Conservation (phyloP, 768 basidiomycete species). For the Podaxis sp. region DNA sequence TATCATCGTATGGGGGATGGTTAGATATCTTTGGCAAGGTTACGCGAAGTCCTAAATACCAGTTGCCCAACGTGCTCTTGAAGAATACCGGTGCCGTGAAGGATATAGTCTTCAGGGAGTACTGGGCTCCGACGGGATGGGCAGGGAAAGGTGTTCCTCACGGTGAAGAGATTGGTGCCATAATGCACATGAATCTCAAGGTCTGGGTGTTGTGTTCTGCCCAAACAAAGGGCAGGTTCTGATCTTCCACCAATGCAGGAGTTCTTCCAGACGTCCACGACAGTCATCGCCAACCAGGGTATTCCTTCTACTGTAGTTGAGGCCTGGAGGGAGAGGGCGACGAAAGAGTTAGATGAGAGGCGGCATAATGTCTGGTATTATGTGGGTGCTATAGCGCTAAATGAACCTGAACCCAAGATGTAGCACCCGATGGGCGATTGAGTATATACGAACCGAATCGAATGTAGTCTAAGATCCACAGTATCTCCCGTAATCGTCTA, state of each 20-base stretch:
- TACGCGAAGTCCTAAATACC: slow-evolving; percentile 15
- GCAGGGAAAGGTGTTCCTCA: background rate
- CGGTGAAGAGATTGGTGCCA: slow-evolving; percentile 7
- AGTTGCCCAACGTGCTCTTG: slow-evolving; percentile 11
- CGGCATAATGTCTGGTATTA: slow-evolving; percentile 3
- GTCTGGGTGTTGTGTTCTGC: background rate
- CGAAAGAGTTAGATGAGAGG: slow-evolving; percentile 8
- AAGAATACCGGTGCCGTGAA: background rate
- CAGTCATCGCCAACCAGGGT: background rate
- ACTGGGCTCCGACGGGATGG: slow-evolving; percentile 3
- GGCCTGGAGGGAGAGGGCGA: slow-evolving; percentile 6
- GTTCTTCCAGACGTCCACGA: background rate
- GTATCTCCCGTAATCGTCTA: background rate
- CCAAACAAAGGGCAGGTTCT: background rate
- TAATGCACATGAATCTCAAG: slow-evolving; percentile 6
- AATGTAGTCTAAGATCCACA: background rate
- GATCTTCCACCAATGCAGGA: background rate
- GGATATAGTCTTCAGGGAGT: background rate
- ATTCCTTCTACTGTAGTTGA: background rate
- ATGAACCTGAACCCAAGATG: slow-evolving; percentile 1
- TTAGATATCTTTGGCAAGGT: slow-evolving; percentile 16
- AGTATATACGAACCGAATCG: background rate
- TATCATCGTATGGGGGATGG: slow-evolving; percentile 21
- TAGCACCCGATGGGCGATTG: background rate
- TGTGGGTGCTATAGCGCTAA: slow-evolving; percentile 3